A percentile compares a stretch with the other conserved stretches of the same genome.
Evolutionary conservation across 305 asterid species (phyloP).

Genomic region (Solanum hybrid): DNA sequence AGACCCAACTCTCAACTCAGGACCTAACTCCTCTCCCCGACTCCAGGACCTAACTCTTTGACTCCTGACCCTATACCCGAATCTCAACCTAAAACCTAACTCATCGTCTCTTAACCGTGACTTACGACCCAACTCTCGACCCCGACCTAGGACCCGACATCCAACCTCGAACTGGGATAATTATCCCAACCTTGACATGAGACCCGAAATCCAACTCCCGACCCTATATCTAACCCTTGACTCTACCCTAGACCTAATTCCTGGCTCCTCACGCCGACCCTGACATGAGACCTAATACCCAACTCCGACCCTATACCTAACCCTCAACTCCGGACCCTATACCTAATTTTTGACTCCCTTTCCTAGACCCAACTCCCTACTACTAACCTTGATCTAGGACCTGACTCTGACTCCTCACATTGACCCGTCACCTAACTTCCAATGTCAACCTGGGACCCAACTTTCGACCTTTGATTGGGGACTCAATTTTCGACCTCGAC

Average conservation of each 20-base stretch:
- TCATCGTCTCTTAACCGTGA: neutral
- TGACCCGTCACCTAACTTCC: neutral
- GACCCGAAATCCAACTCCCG: neutral
- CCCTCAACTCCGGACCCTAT: neutral
- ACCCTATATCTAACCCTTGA: neutral
- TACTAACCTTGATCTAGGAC: neutral
- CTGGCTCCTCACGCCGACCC: neutral
- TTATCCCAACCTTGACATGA: neutral
- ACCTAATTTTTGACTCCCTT: neutral
- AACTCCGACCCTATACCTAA: neutral
- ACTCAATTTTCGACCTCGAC: neutral
- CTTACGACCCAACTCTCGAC: neutral
- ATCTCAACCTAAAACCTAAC: neutral
- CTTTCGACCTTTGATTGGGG: neutral
- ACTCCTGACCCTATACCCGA: neutral
- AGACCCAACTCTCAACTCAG: neutral
- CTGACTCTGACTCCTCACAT: neutral
- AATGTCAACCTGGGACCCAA: neutral
- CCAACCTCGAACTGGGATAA: neutral
- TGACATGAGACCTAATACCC: neutral
- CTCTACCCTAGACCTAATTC: neutral
- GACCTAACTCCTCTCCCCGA: neutral
- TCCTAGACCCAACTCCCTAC: neutral
- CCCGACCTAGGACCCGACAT: neutral
- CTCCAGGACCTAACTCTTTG: neutral